Evolutionary conservation across 805 yeast genomes (phyloP).

Genomic region (Ogataea paradorogensis): DNA sequence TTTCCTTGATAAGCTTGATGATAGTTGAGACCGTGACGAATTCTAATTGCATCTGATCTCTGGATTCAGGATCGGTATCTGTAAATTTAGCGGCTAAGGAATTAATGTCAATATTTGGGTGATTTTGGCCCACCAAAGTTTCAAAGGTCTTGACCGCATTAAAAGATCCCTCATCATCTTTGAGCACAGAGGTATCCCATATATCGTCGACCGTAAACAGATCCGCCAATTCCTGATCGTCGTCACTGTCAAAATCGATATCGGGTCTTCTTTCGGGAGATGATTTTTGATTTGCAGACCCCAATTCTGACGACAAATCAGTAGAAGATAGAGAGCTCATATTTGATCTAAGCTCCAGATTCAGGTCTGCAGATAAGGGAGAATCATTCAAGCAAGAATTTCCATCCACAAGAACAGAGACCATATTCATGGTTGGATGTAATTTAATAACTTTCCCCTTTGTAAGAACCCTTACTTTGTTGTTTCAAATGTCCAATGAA

Average conservation of each 20-base stretch:
- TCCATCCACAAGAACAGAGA: neutral
- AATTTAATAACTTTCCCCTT: neutral
- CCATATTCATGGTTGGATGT: constrained; percentile 3
- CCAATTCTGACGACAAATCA: constrained; percentile 13
- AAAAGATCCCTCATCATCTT: constrained; percentile 8
- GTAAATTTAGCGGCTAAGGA: constrained; percentile 1
- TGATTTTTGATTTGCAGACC: constrained; percentile 4
- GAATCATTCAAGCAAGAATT: constrained; percentile 12
- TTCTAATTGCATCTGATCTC: constrained; percentile 23
- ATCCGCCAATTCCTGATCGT: neutral
- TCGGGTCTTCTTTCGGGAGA: constrained; percentile 1
- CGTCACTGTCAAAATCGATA: constrained; percentile 1
- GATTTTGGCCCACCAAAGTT: constrained; percentile 7
- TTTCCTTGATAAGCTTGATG: constrained; percentile 16
- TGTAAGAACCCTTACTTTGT: neutral
- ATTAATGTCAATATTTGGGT: constrained; percentile 4
- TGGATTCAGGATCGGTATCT: constrained; percentile 4
- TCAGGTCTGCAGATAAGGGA: constrained; percentile 12
- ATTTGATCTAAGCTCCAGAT: constrained; percentile 11
- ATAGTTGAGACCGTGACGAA: constrained; percentile 27
- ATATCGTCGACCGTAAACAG: constrained; percentile 11
- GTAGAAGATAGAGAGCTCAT: constrained; percentile 13
- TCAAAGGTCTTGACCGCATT: constrained; percentile 10
- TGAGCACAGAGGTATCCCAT: constrained; percentile 4
- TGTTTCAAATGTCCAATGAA: neutral